Percentiles rank a stretch among this genome's conserved stretches.
Evolutionary conservation across 2,329 filamentous ascomycete genomes (phyloP).

Genomic region (Calycina herbarum): DNA sequence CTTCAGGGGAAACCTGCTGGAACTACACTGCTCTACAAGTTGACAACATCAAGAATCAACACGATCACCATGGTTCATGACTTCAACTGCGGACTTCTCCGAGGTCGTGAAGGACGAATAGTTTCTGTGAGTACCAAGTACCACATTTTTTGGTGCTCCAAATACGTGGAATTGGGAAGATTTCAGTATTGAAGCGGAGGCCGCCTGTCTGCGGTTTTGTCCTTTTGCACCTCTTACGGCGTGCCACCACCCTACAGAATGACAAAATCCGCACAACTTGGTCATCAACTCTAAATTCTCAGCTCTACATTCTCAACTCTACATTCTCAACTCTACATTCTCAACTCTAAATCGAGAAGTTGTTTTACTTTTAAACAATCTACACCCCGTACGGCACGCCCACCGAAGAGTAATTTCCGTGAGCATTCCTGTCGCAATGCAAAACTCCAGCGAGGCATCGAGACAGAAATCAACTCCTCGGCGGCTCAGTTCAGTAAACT

Average conservation of each 20-base stretch:
- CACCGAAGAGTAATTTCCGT: background rate
- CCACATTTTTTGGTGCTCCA: background rate
- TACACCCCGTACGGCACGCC: background rate
- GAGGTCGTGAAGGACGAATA: background rate
- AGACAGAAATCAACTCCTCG: background rate
- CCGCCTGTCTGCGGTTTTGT: background rate
- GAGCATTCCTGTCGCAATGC: background rate
- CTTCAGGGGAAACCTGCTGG: background rate
- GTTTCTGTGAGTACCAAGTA: background rate
- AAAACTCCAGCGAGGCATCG: background rate
- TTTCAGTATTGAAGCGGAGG: background rate
- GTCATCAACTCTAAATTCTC: background rate
- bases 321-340: background rate
- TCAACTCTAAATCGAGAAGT: background rate
- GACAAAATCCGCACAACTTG: background rate
- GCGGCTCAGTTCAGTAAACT: background rate
- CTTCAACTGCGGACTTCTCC: background rate
- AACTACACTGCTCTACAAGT: background rate
- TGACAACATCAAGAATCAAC: background rate
- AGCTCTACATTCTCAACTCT: background rate
- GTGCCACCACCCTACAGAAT: too few species aligned
- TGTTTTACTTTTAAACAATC: background rate
- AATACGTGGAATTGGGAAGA: background rate
- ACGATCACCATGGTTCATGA: background rate
- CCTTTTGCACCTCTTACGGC: background rate